A percentile compares a stretch with the other conserved stretches of the same genome.
Evolutionary conservation across 495 filamentous ascomycete genomes (phyloP).

Genomic region (Xylaria intraflava): DNA sequence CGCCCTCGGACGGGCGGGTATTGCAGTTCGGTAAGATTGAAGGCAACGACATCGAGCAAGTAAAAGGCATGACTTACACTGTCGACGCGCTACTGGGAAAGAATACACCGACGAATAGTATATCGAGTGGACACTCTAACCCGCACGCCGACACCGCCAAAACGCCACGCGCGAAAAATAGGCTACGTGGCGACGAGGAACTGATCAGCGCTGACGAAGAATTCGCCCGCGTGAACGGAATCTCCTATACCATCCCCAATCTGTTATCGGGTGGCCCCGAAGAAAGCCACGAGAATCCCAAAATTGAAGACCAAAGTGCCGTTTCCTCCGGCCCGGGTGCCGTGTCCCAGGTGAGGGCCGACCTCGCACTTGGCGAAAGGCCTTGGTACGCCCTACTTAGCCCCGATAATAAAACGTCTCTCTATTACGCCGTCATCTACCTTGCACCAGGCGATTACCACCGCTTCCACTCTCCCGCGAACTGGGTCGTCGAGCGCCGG

Average conservation of each 20-base stretch:
- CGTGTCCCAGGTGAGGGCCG: constrained; percentile 74
- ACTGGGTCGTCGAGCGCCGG: constrained; percentile 87
- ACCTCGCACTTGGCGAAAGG: constrained; percentile 66
- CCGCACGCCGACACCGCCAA: constrained; percentile 9
- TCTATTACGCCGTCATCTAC: constrained; percentile 95
- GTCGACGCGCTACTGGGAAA: constrained; percentile 85
- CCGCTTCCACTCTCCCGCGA: constrained; percentile 89
- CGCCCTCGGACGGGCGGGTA: constrained; percentile 83
- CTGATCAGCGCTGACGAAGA: constrained; percentile 74
- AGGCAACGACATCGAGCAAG: constrained; percentile 92
- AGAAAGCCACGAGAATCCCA: constrained; percentile 46
- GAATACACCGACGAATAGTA: constrained; percentile 39
- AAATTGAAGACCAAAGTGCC: constrained; percentile 36
- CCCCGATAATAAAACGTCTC: constrained; percentile 52
- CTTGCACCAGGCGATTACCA: constrained; percentile 99
- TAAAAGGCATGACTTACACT: constrained; percentile 97
- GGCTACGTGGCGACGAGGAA: constrained; percentile 46
- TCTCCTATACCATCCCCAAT: constrained; percentile 87
- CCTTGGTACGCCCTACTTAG: constrained; percentile 70
- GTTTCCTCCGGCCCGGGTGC: constrained; percentile 58
- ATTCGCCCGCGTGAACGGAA: constrained; percentile 93
- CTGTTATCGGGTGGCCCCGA: constrained; percentile 68
- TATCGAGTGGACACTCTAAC: constrained; percentile 24
- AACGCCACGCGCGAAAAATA: constrained; percentile 13
- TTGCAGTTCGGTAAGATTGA: constrained; percentile 90